These are phyloP conservation scores for Aphanomyces invadans DNA, from an alignment of 352 stramenopile genomes.

Conservation along the genomic window DNA sequence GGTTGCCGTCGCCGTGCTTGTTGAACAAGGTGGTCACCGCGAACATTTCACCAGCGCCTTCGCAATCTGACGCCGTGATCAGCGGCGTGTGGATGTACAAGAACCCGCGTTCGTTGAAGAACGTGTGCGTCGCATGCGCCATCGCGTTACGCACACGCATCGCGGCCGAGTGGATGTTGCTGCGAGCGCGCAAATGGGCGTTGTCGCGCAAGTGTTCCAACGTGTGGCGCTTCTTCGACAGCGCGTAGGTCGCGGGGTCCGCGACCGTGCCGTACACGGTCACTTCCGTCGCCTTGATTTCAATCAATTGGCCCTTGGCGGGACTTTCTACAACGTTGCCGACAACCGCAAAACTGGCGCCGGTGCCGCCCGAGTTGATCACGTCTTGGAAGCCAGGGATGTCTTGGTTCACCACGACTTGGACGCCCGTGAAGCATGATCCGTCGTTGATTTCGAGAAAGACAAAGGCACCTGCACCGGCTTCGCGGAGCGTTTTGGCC, in stretches of 20 bases:
- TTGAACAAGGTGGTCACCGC: conserved; percentile 87
- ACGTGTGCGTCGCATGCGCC: conserved; percentile 89
- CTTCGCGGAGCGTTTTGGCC: conserved; percentile 87
- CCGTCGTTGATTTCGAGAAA: conserved; percentile 96
- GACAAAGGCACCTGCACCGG: conserved; percentile 81
- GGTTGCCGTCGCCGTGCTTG: conserved; percentile 63
- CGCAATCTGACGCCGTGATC: conserved; percentile 95
- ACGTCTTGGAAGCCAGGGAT: conserved; percentile 74
- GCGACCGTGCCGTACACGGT: conserved; percentile 81
- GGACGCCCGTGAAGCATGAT: conserved; percentile 79
- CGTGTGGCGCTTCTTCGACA: conserved; percentile 91
- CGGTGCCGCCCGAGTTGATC: conserved; percentile 74
- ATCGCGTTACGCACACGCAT: conserved; percentile 91
- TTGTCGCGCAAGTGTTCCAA: conserved; percentile 90
- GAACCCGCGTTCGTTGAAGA: conserved; percentile 90
- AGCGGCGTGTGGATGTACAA: conserved; percentile 94
- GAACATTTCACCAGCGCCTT: conserved; percentile 98
- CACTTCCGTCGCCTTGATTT: conserved; percentile 85
- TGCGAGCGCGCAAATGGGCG: conserved; percentile 89
- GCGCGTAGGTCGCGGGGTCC: conserved; percentile 83
- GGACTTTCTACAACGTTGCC: conserved; percentile 82
- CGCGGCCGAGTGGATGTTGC: conserved; percentile 86
- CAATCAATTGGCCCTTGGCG: conserved; percentile 87
- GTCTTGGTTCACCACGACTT: conserved; percentile 80
- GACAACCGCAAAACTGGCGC: conserved; percentile 72